Evolutionary conservation across 2,329 filamentous ascomycete genomes (phyloP), one percentile per base, ranked within the genome.

Genomic region (Sarocladiaceae sp.): DNA sequence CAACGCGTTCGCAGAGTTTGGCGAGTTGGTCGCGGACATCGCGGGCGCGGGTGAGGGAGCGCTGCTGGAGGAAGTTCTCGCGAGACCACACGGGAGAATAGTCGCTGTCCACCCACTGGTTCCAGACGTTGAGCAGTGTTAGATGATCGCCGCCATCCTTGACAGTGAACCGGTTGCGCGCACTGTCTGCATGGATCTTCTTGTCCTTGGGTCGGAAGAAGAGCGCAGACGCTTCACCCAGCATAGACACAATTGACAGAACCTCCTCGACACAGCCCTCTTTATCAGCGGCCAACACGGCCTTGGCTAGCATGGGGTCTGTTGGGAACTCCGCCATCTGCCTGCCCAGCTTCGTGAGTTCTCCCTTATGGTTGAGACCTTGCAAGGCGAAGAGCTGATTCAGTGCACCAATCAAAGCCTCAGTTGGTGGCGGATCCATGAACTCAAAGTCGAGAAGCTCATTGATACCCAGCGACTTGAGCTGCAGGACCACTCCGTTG

Each of bases 161-260:
- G 59, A 91, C 73, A 0, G 88, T 95, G 65, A 97, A 97, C 2
- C 91, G 80, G 27, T 85, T 83, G 12, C 89, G 82, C 0, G 93
- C 93, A 49, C 85, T 88, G 62, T 98, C 91, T 11, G 93, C 93
- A 57, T 96, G 88, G 21, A 96, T 84, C 62, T 95, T 95, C 72
- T 97, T 96, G 67, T 98, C 90, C 60, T 96, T 95, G 16, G 93
- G 90, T 0, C 89, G 78, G 74, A 94, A 95, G 71, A 96, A 98
- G 4, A 98, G 76, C 0, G 89, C 83, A 3, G 84, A 88, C 2
- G 87, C 81, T 66, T 97, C 93, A 48, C 85, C 82, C 1, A 97
- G 76, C 87, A 97, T 95, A 33, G 90, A 82, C n/a, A 97, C 88
- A 40, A 97, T 88, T 0, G 86, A 89, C 13, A 98, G 70, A 1